These are phyloP conservation scores for Rhizomucor pusillus DNA, from an alignment of 371 early-diverging fungal genomes.

Conservation along the genomic window DNA sequence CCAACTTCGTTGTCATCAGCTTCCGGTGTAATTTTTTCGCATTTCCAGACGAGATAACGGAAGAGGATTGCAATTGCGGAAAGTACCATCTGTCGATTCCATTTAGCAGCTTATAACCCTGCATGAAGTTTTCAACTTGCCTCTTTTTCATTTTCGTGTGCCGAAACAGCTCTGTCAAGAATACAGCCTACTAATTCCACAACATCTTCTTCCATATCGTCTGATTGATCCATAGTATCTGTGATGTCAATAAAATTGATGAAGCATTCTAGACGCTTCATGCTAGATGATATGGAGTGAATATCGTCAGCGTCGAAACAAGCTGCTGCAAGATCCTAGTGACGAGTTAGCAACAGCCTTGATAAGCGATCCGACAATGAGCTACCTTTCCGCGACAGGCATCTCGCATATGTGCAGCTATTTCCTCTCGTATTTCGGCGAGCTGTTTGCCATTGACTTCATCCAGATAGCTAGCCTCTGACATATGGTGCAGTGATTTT, in stretches of 20 bases:
- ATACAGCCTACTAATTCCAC: constrained; percentile 22
- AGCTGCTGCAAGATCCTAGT: constrained; percentile 41
- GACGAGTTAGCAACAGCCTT: background rate
- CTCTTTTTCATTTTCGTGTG: constrained; percentile 30
- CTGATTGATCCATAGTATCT: constrained; percentile 33
- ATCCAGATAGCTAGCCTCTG: constrained; percentile 30
- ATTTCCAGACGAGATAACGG: constrained; percentile 47
- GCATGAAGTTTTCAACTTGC: constrained; percentile 8
- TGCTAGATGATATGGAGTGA: constrained; percentile 39
- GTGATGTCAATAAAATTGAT: constrained; percentile 35
- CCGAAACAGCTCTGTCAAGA: constrained; percentile 33
- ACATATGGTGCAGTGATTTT: constrained; percentile 42
- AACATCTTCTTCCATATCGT: constrained; percentile 32
- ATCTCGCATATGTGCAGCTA: constrained; percentile 44
- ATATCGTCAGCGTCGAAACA: constrained; percentile 34
- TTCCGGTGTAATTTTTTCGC: constrained; percentile 17
- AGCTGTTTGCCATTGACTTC: constrained; percentile 35
- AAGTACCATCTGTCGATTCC: constrained; percentile 13
- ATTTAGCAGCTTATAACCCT: background rate
- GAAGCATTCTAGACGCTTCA: constrained; percentile 39
- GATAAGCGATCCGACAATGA: background rate
- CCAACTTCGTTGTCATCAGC: constrained; percentile 10
- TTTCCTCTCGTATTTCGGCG: constrained; percentile 32
- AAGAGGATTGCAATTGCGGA: constrained; percentile 38
- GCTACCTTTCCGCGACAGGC: constrained; percentile 35